Base-by-base conservation (phyloP, 768 basidiomycete species). In the Leccinum subgranulosum region DNA sequence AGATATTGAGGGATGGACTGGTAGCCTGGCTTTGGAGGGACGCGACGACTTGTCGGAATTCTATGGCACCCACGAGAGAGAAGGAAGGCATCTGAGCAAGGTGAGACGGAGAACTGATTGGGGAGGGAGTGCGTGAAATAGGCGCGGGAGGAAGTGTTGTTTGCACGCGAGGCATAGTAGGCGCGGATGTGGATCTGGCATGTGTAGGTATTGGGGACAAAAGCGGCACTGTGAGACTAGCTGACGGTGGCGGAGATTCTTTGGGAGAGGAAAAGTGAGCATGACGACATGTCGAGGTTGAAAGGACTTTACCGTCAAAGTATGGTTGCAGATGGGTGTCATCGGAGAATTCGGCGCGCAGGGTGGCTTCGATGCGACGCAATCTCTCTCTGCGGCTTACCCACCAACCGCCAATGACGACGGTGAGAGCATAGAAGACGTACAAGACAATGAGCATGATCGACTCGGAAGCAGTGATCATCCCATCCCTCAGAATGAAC, bases 31-130 rank as follows among this genome's bases (percentile, higher is more conserved):
- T 79, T 60, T 85, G 84, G 23, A 99, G 77, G 0, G 88, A 86
- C 11, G 88, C 80, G 21, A 99, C 88, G 23, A 98, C 90, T 58
- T 94, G 88, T 17, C 94, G 82, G 74, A 99, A 99, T 72, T 99
- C 97, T 46, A 99, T 82, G 0, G 97, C 97, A 9, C 96, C 93
- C 5, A 98, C 83, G 2, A 99, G 82, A 3, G 96, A 98, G 65
- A 93, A 93, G 0, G 89, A 91, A 3, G 89, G 90, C 73, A 92
- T 81, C 59, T 84, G 82, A 10, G 73, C 70, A 36, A 76, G 71
- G 23, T 73, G 72, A 61, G 75, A 58, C 23, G 78, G 58, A 0
- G 68, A 58, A 25, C 70, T 74, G 7, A 78, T 67, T 6, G 84
- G 81, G 2, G 87, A 83, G 12, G 83, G 77, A 7, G 83, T 77